These are phyloP conservation scores for Cercospora zeina DNA, from an alignment of 2,329 filamentous ascomycete genomes.

Conservation along the genomic window DNA sequence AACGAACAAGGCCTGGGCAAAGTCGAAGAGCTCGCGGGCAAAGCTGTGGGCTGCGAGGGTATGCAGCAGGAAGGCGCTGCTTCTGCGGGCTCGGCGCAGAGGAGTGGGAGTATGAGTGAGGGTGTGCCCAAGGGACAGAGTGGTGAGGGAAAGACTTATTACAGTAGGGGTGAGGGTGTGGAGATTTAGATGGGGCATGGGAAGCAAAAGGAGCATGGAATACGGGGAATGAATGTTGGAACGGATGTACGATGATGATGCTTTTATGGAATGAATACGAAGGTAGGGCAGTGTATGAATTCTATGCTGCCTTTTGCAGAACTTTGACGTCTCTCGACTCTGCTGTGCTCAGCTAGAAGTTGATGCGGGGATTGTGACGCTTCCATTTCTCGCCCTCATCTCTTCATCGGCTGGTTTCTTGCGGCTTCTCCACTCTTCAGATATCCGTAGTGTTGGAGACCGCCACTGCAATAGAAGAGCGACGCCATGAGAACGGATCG, in stretches of 20 bases:
- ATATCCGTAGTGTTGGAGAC: too few relatives aligned
- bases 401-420: background rate
- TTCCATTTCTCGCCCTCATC: background rate
- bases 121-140: constrained; percentile 14
- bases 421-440: background rate
- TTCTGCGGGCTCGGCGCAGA: constrained; percentile 50
- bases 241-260: background rate
- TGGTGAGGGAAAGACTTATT: constrained; percentile 14
- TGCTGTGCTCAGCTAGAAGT: background rate
- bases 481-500: too few relatives aligned
- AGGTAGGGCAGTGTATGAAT: background rate
- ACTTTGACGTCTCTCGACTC: background rate
- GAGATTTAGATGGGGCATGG: constrained; percentile 2
- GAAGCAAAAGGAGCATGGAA: background rate
- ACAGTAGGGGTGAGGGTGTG: constrained; percentile 11
- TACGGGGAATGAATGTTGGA: background rate
- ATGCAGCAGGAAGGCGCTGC: constrained; percentile 65
- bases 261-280: background rate
- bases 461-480: too few relatives aligned
- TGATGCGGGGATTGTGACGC: background rate
- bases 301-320: background rate
- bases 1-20: constrained; percentile 59
- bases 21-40: constrained; percentile 65
- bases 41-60: constrained; percentile 65
- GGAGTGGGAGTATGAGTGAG: constrained; percentile 1